Evolutionary conservation across 2,329 filamentous ascomycete species (phyloP).

Genomic region (Rhynchosporium secalis): DNA sequence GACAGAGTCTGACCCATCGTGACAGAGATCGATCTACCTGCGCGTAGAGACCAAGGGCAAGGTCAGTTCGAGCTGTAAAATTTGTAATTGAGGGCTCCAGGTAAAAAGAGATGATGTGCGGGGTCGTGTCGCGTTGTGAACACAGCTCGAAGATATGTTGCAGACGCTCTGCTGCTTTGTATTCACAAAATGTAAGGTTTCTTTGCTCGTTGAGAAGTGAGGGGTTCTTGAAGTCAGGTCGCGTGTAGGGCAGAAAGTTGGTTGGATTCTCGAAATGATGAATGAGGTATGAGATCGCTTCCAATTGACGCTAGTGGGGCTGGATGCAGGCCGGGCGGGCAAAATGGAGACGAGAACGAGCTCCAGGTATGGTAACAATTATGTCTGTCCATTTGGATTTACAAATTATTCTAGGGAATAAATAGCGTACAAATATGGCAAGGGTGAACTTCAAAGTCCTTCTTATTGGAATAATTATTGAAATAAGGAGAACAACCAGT

Average conservation of each 20-base stretch:
- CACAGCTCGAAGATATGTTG: conserved; percentile 15
- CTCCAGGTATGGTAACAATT: background rate
- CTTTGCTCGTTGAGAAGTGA: conserved; percentile 15
- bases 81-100: conserved; percentile 22
- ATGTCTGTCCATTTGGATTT: background rate
- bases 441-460: background rate
- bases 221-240: conserved; percentile 20
- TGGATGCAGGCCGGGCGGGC: background rate
- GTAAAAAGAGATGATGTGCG: conserved; percentile 30
- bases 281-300: background rate
- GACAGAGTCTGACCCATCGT: conserved; percentile 98
- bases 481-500: background rate
- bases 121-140: conserved; percentile 29
- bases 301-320: background rate
- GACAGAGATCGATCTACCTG: conserved; percentile 18
- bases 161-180: conserved; percentile 32
- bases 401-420: background rate
- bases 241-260: conserved; percentile 24
- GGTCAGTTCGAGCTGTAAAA: conserved; percentile 13
- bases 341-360: background rate
- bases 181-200: conserved; percentile 14
- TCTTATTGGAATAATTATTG: background rate
- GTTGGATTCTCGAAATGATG: conserved; percentile 12
- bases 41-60: conserved; percentile 17
- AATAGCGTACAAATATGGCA: background rate